Conservation (phyloP, 305 asterid species). For the Fraxinus latifolia region DNA sequence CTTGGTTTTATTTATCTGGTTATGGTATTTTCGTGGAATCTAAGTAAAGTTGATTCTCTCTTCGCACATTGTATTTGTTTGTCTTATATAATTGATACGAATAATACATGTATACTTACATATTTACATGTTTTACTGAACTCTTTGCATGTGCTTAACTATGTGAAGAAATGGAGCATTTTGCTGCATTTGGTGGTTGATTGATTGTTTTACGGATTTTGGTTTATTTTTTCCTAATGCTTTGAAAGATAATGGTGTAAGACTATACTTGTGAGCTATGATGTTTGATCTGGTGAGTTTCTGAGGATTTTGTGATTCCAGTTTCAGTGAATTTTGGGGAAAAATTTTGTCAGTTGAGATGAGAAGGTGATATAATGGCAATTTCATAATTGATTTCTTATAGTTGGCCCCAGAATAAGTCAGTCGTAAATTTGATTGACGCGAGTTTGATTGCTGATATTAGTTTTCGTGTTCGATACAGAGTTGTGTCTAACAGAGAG, state of each 20-base stretch:
- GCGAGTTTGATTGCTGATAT: slow-evolving; percentile 18
- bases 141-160: neutral
- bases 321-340: neutral
- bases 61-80: neutral
- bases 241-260: neutral
- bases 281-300: neutral
- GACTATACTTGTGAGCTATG: neutral
- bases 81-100: slow-evolving; percentile 6
- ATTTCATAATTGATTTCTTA: neutral
- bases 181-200: neutral
- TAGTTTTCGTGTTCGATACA: slow-evolving; percentile 27
- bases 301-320: neutral
- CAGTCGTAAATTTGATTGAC: slow-evolving; percentile 9
- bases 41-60: slow-evolving; percentile 35
- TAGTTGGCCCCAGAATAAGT: neutral
- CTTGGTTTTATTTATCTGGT: slow-evolving; percentile 3
- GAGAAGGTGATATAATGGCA: neutral
- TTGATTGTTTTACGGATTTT: neutral
- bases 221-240: neutral
- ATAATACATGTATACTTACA: neutral
- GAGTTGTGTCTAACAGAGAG: slow-evolving; percentile 24
- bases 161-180: neutral
- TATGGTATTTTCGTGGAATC: slow-evolving; percentile 44
- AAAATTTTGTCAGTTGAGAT: neutral
- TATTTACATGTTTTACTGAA: neutral